Evolutionary conservation across 495 filamentous ascomycete species (phyloP).

Genomic region (Amphirosellinia nigrospora): DNA sequence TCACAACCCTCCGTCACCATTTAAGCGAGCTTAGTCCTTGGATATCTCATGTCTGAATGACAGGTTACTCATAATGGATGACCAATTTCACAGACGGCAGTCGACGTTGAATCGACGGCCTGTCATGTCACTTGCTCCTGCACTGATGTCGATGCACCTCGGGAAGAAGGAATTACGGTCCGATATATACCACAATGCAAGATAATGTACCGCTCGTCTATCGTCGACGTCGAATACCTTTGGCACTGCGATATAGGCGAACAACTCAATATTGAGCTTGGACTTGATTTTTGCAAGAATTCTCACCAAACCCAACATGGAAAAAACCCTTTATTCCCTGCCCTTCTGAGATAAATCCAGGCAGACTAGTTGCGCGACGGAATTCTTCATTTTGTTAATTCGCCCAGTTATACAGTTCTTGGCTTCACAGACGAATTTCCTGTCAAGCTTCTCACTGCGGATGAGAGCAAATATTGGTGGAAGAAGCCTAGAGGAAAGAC

Average conservation of each 20-base stretch:
- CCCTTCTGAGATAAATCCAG: slow-evolving; percentile 22
- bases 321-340: slow-evolving; percentile 13
- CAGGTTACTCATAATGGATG: slow-evolving; percentile 30
- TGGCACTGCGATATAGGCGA: neutral
- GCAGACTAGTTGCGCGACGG: slow-evolving; percentile 36
- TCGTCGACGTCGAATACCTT: slow-evolving; percentile 19
- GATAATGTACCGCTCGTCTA: slow-evolving; percentile 15
- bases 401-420: slow-evolving; percentile 35
- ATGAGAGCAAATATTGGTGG: slow-evolving; percentile 23
- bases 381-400: slow-evolving; percentile 36
- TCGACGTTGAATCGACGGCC: slow-evolving; percentile 1
- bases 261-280: slow-evolving; percentile 13
- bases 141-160: slow-evolving; percentile 1
- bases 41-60: slow-evolving; percentile 36
- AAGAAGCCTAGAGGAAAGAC: slow-evolving; percentile 16
- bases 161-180: neutral
- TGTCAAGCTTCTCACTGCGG: neutral
- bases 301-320: slow-evolving; percentile 19
- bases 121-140: slow-evolving; percentile 26
- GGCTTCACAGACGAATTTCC: slow-evolving; percentile 36
- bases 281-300: slow-evolving; percentile 24
- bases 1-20: slow-evolving; percentile 33
- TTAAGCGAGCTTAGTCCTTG: slow-evolving; percentile 28
- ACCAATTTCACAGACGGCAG: slow-evolving; percentile 17
- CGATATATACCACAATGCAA: slow-evolving; percentile 22